Evolutionary conservation across 495 filamentous ascomycete species (phyloP).

Genomic region (Pyrenopolyporus hunteri): DNA sequence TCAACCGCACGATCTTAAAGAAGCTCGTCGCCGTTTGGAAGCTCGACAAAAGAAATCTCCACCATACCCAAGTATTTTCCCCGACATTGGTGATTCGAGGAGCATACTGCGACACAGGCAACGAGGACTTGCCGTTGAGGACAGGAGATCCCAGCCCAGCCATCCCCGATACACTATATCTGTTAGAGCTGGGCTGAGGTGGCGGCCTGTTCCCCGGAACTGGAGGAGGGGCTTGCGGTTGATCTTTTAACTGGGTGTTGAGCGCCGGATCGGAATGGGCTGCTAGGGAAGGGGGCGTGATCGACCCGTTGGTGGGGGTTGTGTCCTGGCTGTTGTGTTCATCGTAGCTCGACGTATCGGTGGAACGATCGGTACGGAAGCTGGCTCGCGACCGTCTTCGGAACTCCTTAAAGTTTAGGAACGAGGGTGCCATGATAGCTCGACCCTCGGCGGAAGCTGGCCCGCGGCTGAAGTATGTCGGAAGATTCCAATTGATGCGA

Average conservation of each 20-base stretch:
- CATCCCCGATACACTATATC: slow-evolving; percentile 60
- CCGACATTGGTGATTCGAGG: slow-evolving; percentile 76
- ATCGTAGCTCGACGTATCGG: slow-evolving; percentile 58
- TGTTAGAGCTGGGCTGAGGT: slow-evolving; percentile 53
- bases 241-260: slow-evolving; percentile 52
- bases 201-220: slow-evolving; percentile 50
- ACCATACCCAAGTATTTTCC: slow-evolving; percentile 80
- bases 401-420: slow-evolving; percentile 73
- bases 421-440: slow-evolving; percentile 59
- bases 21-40: background rate
- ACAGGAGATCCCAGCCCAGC: slow-evolving; percentile 61
- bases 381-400: slow-evolving; percentile 74
- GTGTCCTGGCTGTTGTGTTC: slow-evolving; percentile 51
- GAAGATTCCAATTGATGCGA: slow-evolving; percentile 8
- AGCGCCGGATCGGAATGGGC: slow-evolving; percentile 56
- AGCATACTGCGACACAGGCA: slow-evolving; percentile 74
- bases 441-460: slow-evolving; percentile 4
- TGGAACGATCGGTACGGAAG: slow-evolving; percentile 63
- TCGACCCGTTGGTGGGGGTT: slow-evolving; percentile 54
- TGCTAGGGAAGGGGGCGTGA: slow-evolving; percentile 53
- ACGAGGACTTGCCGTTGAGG: slow-evolving; percentile 57
- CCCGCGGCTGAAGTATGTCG: background rate
- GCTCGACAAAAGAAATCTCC: slow-evolving; percentile 6
- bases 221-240: slow-evolving; percentile 49
- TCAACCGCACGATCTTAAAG: background rate